Conservation (phyloP, 768 basidiomycete genomes). For the Mycena belliarum region DNA sequence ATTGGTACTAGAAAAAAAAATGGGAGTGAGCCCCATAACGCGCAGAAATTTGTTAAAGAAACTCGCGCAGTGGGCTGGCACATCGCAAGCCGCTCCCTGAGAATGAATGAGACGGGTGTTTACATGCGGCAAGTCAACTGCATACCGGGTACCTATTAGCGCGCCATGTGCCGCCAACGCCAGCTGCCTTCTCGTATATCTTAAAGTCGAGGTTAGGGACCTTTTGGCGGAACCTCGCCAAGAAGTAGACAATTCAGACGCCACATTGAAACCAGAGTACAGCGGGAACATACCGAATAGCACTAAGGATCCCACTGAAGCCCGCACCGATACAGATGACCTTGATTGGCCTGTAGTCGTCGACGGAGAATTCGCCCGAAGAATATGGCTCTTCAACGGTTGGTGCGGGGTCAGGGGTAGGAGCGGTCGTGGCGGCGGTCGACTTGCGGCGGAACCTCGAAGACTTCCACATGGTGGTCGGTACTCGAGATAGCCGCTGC, state of each 20-base stretch:
- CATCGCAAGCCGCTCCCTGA: constrained; percentile 10
- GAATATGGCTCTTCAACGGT: background rate
- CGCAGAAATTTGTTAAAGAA: background rate
- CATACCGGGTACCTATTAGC: constrained; percentile 8
- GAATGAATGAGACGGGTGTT: background rate
- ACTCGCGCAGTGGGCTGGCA: constrained; percentile 7
- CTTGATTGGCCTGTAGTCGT: constrained; percentile 8
- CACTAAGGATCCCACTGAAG: constrained; percentile 9
- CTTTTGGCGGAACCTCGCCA: constrained; percentile 2
- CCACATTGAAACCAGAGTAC: background rate
- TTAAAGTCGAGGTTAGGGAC: constrained; percentile 11
- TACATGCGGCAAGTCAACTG: background rate
- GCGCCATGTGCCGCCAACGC: constrained; percentile 9
- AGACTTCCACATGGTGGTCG: no score
- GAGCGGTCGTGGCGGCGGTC: no score
- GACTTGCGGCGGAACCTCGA: no score
- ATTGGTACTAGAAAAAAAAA: constrained; percentile 3
- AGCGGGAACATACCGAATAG: constrained; percentile 6
- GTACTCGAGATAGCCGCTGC: no score
- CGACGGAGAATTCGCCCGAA: constrained; percentile 7
- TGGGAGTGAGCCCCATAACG: background rate
- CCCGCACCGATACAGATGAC: constrained; percentile 15
- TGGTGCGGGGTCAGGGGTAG: no score
- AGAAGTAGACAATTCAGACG: background rate
- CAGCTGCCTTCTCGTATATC: constrained; percentile 15